Base-by-base conservation (phyloP, 2,329 filamentous ascomycete genomes). In the Stromatinia cepivora region DNA sequence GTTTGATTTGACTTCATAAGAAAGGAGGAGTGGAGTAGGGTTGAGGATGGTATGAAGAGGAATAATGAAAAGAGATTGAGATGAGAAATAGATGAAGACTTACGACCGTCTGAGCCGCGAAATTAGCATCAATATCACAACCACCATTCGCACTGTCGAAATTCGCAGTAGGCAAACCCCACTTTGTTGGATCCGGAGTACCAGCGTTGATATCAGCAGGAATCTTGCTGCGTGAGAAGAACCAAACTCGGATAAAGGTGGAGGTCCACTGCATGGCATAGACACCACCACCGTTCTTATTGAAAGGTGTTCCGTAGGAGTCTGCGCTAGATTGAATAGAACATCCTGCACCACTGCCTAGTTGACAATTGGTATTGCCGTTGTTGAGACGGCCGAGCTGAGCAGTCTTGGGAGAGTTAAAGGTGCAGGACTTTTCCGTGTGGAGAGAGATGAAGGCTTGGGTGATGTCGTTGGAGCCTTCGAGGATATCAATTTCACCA, bases 51-150 rank as follows among this genome's bases (percentile, higher is more conserved):
- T 42, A 15, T 15, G 10, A 11, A 22, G 10, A n/a, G 25, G 36
- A 45, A 1, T 20, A 7, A 13, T 9, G 22, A 48, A 9, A 42
- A 7, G 28, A 39, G 7, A 22, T 7, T 15, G 22, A 22, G 11
- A 28, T 20, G 64, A 34, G 7, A 36, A 59, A 4, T 48, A 17
- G 54, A 45, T 36, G 9, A 58, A 22, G 20, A 73, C 73, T 69
- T 67, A 93, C 87, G 72, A 97, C 88, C 75, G 90, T 86, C 82
- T 96, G 86, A 70, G 90, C 80, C 69, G 82, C 82, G 81, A 97
- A 95, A 79, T 89, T 85, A 2, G 80, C 75, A 72, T 88, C 82
- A 72, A 96, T 90, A 75, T 94, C 82, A 80, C 94, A 97, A 70
- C 68, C 34, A 2, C 82, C 84, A 1, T 71, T 45, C 76, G 83